A percentile compares a stretch with the other conserved stretches of the same genome.
These are phyloP conservation scores for Sclerotinia sclerotiorum DNA, from an alignment of 2,329 filamentous ascomycete species.

Conservation along the genomic window DNA sequence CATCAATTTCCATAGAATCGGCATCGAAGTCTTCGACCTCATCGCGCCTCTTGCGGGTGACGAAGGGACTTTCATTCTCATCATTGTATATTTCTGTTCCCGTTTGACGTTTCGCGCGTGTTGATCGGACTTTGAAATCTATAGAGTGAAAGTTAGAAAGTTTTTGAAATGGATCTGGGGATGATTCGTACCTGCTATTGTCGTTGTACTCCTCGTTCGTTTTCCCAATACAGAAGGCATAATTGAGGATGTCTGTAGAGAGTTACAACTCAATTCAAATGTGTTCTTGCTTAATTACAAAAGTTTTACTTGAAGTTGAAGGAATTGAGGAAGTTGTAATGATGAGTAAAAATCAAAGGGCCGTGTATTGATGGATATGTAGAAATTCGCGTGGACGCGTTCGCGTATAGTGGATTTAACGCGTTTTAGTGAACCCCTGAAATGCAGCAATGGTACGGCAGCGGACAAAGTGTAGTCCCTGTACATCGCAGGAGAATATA, in stretches of 20 bases:
- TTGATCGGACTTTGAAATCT: slow-evolving; percentile 33
- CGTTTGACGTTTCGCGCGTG: slow-evolving; percentile 49
- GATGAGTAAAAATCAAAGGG: slow-evolving; percentile 1
- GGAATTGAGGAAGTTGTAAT: slow-evolving; percentile 16
- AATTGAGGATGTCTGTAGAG: slow-evolving; percentile 29
- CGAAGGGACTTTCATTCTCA: slow-evolving; percentile 65
- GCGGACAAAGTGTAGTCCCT: neutral
- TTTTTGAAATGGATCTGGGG: slow-evolving; percentile 16
- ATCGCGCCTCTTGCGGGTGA: slow-evolving; percentile 41
- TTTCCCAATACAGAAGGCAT: slow-evolving; percentile 48
- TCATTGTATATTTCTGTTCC: slow-evolving; percentile 52
- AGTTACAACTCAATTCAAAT: slow-evolving; percentile 10
- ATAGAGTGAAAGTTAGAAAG: slow-evolving; percentile 25
- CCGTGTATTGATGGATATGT: neutral
- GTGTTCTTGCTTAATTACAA: slow-evolving; percentile 25
- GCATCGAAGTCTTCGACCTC: slow-evolving; percentile 40
- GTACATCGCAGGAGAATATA: neutral
- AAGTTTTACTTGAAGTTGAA: slow-evolving; percentile 13
- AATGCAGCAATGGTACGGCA: neutral
- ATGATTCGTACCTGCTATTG: slow-evolving; percentile 42
- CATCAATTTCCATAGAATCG: slow-evolving; percentile 48
- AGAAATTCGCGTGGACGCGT: slow-evolving; percentile 11
- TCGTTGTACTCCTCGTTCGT: slow-evolving; percentile 45
- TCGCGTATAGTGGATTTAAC: slow-evolving; percentile 18
- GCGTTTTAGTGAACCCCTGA: slow-evolving; percentile 10